Evolutionary conservation across 2,329 filamentous ascomycete genomes (phyloP), one percentile per base, ranked within the genome.

Genomic region (Fusarium avenaceum): DNA sequence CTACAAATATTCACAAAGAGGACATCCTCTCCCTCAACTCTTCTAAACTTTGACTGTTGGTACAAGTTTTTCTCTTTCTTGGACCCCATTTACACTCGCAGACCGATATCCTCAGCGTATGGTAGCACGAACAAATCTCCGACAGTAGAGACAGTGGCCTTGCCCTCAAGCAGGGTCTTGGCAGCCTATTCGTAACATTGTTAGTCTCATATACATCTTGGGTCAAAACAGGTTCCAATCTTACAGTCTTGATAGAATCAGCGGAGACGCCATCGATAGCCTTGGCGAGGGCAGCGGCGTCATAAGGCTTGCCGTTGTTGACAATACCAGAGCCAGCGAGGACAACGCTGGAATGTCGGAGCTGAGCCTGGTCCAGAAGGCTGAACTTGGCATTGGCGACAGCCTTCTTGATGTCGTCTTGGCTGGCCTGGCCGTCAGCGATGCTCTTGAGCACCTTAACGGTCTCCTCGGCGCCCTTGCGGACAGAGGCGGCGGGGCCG

Each of bases 321-420:
- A 97, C 86, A 64, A 97, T 87, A 71, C 92, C 92, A 75, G 92
- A 89, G 67, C 96, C 96, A 69, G 94, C 94, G 67, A 92, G 86
- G 76, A 96, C 89, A 63, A 98, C 84, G 72, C 92, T 93, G 58
- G 90, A 86, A 72, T 90, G 87, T 68, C 92, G 88, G 75, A 90
- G 89, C 83, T 97, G 92, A 72, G 90, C 92, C 70, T 89, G 87
- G 76, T 96, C 92, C 55, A 98, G 86, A 70, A 93, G 91, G 79
- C 92, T 90, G 83, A 97, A 99, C 83, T 97, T 98, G 77, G 96
- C 96, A 76, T 92, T 90, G 63, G 95, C 93, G 78, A 94, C 88
- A 51, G 96, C 96, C 87, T 97, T 98, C 80, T 90, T 88, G 78
- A 98, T 86, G 66, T 96, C 91, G 81, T 99, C 96, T 78, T 92